Evolutionary conservation across 2,329 filamentous ascomycete species (phyloP).

Genomic region (Coleophoma crateriformis): DNA sequence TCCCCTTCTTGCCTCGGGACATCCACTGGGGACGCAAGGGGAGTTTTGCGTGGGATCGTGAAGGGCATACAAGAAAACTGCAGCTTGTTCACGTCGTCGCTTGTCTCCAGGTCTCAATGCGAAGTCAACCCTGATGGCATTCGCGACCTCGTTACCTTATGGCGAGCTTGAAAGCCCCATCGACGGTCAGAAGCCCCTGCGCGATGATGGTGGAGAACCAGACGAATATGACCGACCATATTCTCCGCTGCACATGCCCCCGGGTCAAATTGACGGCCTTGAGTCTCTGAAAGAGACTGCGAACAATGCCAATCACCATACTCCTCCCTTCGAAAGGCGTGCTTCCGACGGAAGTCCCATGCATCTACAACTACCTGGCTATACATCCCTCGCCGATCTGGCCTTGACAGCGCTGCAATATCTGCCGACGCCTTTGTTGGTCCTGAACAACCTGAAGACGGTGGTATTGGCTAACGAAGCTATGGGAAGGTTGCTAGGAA

Average conservation of each 20-base stretch:
- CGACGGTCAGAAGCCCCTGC: too few species aligned
- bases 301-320: conserved; percentile 7
- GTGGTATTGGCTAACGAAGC: conserved; percentile 71
- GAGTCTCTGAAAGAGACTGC: conserved; percentile 12
- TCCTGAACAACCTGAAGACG: conserved; percentile 64
- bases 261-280: conserved; percentile 22
- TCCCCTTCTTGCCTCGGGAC: too few species aligned
- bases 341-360: conserved; percentile 8
- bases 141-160: too few species aligned
- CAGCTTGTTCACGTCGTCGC: too few species aligned
- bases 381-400: conserved; percentile 43
- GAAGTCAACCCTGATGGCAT: too few species aligned
- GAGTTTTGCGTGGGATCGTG: too few species aligned
- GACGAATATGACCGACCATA: conserved; percentile 7
- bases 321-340: conserved; percentile 10
- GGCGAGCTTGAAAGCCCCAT: too few species aligned
- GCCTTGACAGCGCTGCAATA: conserved; percentile 68
- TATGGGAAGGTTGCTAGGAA: conserved; percentile 63
- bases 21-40: too few species aligned
- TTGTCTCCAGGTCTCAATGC: too few species aligned
- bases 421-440: conserved; percentile 65
- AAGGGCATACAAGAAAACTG: too few species aligned
- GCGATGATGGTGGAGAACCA: too few species aligned
- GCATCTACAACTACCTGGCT: conserved; percentile 34
- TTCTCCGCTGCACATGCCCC: conserved; percentile 19